A percentile compares a stretch with the other conserved stretches of the same genome.
These are phyloP conservation scores for Glaciozyma martinii DNA, from an alignment of 768 basidiomycete species.

Conservation along the genomic window DNA sequence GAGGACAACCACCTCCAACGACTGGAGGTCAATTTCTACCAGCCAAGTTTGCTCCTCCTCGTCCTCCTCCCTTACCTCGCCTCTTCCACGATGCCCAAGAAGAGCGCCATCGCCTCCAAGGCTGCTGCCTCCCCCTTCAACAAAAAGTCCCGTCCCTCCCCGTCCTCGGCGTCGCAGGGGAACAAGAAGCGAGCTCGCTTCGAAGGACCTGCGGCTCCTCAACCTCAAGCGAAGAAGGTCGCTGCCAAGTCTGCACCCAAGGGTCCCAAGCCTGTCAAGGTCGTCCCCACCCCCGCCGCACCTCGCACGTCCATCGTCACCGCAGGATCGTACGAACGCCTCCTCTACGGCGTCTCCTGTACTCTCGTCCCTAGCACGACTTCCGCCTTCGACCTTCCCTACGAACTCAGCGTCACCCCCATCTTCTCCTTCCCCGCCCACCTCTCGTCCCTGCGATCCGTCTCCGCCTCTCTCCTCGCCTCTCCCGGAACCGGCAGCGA, in stretches of 20 bases:
- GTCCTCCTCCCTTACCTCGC: no score
- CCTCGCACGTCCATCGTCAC: constrained; percentile 65
- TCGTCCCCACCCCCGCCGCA: constrained; percentile 16
- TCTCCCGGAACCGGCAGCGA: constrained; percentile 10
- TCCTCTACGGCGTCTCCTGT: constrained; percentile 50
- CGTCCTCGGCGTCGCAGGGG: no score
- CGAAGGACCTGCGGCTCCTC: not conserved
- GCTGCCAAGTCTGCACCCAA: not conserved
- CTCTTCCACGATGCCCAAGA: no score
- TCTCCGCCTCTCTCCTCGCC: constrained; percentile 55
- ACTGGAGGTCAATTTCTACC: no score
- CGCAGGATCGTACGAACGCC: constrained; percentile 90
- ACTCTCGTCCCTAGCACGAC: constrained; percentile 30
- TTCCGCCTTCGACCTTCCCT: constrained; percentile 32
- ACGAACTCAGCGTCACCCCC: constrained; percentile 53
- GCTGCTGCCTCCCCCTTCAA: no score
- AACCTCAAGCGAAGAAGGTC: not conserved
- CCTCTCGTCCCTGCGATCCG: constrained; percentile 80
- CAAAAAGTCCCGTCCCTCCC: no score
- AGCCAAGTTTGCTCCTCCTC: no score
- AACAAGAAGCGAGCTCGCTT: constrained; percentile 3
- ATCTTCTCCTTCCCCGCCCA: constrained; percentile 97
- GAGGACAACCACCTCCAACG: no score
- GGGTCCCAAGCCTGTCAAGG: not conserved
- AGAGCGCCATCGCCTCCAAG: no score